A percentile compares a stretch with the other conserved stretches of the same genome.
Evolutionary conservation across 352 stramenopile species (phyloP).

Genomic region (Blastocystis sp.): DNA sequence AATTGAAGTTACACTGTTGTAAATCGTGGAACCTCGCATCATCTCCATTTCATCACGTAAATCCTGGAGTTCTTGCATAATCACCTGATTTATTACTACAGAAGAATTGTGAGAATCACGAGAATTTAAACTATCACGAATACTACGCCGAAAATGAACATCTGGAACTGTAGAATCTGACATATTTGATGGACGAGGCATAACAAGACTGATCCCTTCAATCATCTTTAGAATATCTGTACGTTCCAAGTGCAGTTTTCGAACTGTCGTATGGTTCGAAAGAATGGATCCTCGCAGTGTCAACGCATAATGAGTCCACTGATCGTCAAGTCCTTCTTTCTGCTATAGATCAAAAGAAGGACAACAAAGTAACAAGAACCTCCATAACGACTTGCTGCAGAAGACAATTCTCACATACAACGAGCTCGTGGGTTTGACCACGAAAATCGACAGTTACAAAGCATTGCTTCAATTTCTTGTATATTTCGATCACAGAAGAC

Average conservation of each 20-base stretch:
- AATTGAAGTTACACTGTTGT: neutral
- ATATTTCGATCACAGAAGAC: neutral
- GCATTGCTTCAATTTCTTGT: neutral
- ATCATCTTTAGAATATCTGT: neutral
- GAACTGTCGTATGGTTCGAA: neutral
- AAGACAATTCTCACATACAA: neutral
- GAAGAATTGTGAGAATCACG: neutral
- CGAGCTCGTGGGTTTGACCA: neutral
- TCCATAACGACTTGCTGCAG: neutral
- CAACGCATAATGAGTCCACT: neutral
- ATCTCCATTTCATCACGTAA: neutral
- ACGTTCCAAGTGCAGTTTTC: neutral
- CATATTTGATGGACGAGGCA: neutral
- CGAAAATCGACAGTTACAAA: neutral
- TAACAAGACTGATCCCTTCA: neutral
- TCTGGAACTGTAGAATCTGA: neutral
- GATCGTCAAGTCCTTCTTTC: neutral
- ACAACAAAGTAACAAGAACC: neutral
- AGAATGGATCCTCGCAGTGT: neutral
- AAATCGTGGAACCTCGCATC: neutral
- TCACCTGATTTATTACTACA: neutral
- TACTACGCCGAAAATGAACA: neutral
- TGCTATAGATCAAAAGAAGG: neutral
- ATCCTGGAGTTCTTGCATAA: conserved; percentile 12
- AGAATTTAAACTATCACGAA: neutral